Conservation (phyloP, 352 stramenopile genomes). For the Globisporangium abappressorium region DNA sequence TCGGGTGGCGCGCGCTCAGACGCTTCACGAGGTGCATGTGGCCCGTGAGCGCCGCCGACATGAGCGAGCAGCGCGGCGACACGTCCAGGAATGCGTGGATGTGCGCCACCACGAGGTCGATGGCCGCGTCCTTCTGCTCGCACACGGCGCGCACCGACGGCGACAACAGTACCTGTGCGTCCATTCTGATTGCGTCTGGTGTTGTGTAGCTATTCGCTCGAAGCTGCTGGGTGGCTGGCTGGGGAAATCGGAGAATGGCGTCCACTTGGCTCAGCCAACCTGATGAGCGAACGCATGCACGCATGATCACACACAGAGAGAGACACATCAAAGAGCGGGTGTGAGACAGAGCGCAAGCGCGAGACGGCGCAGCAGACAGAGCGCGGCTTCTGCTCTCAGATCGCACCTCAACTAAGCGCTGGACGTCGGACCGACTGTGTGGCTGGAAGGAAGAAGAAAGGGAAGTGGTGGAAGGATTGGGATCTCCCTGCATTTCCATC, state of each 20-base stretch:
- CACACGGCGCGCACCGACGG: slow-evolving; percentile 50
- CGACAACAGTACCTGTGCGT: slow-evolving; percentile 21
- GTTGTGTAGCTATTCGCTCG: background rate
- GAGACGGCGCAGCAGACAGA: background rate
- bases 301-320: background rate
- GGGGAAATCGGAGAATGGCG: background rate
- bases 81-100: slow-evolving; percentile 59
- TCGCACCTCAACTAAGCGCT: background rate
- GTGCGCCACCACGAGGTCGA: slow-evolving; percentile 46
- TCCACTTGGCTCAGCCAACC: background rate
- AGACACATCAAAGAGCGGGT: background rate
- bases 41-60: slow-evolving; percentile 44
- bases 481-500: background rate
- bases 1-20: slow-evolving; percentile 34
- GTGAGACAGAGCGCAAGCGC: background rate
- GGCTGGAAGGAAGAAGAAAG: background rate
- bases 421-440: background rate
- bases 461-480: background rate
- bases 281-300: background rate
- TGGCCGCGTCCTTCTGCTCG: slow-evolving; percentile 34
- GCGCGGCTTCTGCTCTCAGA: background rate
- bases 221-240: background rate
- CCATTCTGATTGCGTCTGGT: background rate
- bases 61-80: slow-evolving; percentile 49
- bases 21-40: slow-evolving; percentile 55